Percentiles rank a stretch among this genome's conserved stretches.
Evolutionary conservation across 495 filamentous ascomycete genomes (phyloP).

Genomic region (Friedmanniomyces simplex): DNA sequence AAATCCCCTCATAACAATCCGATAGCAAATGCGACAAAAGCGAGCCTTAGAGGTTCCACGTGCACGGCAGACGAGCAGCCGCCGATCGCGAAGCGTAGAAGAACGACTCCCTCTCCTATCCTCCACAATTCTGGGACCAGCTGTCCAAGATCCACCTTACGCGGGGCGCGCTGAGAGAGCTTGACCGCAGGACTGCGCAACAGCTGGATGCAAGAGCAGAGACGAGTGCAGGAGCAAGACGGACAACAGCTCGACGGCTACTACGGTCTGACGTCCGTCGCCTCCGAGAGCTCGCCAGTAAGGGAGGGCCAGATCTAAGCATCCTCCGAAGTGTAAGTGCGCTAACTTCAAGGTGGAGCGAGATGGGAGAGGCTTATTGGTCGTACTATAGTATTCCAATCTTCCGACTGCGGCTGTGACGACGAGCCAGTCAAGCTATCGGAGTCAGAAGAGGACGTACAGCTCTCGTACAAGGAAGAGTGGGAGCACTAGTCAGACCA

Average conservation of each 20-base stretch:
- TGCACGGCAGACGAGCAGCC: not conserved
- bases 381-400: not conserved
- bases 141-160: not conserved
- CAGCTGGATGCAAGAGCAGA: not conserved
- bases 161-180: too few relatives aligned
- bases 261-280: not conserved
- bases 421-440: too few relatives aligned
- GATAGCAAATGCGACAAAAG: not conserved
- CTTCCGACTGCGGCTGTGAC: conserved; percentile 11
- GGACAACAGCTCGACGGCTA: not conserved
- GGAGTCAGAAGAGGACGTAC: too few relatives aligned
- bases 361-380: too few relatives aligned
- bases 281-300: not conserved
- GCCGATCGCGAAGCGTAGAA: not conserved
- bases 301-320: conserved; percentile 1
- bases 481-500: too few relatives aligned
- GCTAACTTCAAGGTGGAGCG: too few relatives aligned
- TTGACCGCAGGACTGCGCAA: too few relatives aligned
- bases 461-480: too few relatives aligned
- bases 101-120: not conserved
- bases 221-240: not conserved
- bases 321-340: not conserved
- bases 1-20: not conserved
- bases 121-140: not conserved
- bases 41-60: not conserved